Percentiles rank a stretch among this genome's conserved stretches.
These are phyloP conservation scores for Nannochloropsis salina DNA, from an alignment of 108 stramenopile species.

Conservation along the genomic window DNA sequence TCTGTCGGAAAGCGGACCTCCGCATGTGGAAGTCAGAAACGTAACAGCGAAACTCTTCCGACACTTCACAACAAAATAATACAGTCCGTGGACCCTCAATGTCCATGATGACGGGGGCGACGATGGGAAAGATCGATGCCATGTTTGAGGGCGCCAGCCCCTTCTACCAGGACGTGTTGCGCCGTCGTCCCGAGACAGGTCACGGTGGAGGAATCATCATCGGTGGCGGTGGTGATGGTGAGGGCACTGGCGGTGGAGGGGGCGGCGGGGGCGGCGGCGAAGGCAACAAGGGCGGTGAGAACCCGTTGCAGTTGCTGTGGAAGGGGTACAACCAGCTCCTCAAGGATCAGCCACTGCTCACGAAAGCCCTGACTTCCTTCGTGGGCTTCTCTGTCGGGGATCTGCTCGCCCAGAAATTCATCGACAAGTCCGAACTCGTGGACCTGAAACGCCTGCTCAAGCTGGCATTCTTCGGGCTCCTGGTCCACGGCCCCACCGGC, in stretches of 20 bases:
- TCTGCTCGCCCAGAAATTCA: slow-evolving; percentile 79
- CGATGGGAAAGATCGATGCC: not conserved
- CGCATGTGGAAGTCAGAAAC: too few species aligned
- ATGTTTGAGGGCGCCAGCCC: slow-evolving; percentile 9
- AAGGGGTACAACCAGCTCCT: slow-evolving; percentile 41
- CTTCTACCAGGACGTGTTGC: not conserved
- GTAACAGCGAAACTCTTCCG: too few species aligned
- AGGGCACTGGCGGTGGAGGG: slow-evolving; percentile 15
- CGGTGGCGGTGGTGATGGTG: slow-evolving; percentile 1
- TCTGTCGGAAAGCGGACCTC: too few species aligned
- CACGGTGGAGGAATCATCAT: slow-evolving; percentile 19
- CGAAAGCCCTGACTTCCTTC: slow-evolving; percentile 47
- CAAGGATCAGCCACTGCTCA: slow-evolving; percentile 40
- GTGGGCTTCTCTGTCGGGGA: slow-evolving; percentile 60
- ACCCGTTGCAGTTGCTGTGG: slow-evolving; percentile 37
- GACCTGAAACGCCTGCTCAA: slow-evolving; percentile 78
- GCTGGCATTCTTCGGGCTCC: slow-evolving; percentile 82
- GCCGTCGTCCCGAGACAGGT: not conserved
- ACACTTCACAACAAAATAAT: not conserved
- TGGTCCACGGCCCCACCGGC: slow-evolving; percentile 85
- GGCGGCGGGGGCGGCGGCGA: slow-evolving; percentile 27
- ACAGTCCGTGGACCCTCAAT: not conserved
- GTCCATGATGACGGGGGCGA: slow-evolving; percentile 8
- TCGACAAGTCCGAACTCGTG: slow-evolving; percentile 74
- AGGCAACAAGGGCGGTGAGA: slow-evolving; percentile 26